Base-by-base conservation (phyloP, 1,284 basidiomycete species). In the Chalciporus sp. region DNA sequence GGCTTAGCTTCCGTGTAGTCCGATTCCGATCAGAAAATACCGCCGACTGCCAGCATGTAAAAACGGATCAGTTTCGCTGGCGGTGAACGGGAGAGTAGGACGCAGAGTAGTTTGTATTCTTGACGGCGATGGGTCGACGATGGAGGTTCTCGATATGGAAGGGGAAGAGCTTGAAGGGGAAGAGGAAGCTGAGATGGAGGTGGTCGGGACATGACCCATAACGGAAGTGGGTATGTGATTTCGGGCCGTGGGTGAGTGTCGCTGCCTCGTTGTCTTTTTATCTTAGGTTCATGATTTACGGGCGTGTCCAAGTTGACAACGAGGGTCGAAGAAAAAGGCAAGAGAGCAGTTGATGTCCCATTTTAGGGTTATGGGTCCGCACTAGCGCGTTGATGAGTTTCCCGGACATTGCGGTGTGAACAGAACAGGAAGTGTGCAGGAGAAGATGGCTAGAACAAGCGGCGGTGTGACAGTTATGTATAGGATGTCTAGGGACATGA, bases 111-210 rank as follows among this genome's bases (percentile, higher is more conserved):
- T 83, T 16, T 90, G 88, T 68, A 80, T 91, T 53, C 68, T 92
- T 67, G 86, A 88, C 67, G 73, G 68, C 55, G 74, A 75, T 48
- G 87, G 87, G 58, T 76, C 73, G 59, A 73, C 72, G 57, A 68
- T 90, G 75, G 88, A 92, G 74, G 78, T 86, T 49, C 74, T 92
- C 63, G 90, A 92, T 76, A 77, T 92, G 73, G 90, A 90, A 73
- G 86, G 80, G 78, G 84, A 64, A 64, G 84, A 74, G 58, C 72
- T 71, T 58, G 76, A 76, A 61, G 72, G 58, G 44, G 72, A 64
- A 14, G 71, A 62, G 42, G 63, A 64, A 40, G 58, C n/a, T 35
- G 62, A 60, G 58, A 60, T 61, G 59, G 71, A 72, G 66, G 70
- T 65, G 55, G 71, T 69, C 56, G 72, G 70, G 63, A 64, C 66